Percentiles rank a stretch among this genome's conserved stretches.
These are phyloP conservation scores for Raffaelea albimanens DNA, from an alignment of 2,329 filamentous ascomycete species.

Conservation along the genomic window DNA sequence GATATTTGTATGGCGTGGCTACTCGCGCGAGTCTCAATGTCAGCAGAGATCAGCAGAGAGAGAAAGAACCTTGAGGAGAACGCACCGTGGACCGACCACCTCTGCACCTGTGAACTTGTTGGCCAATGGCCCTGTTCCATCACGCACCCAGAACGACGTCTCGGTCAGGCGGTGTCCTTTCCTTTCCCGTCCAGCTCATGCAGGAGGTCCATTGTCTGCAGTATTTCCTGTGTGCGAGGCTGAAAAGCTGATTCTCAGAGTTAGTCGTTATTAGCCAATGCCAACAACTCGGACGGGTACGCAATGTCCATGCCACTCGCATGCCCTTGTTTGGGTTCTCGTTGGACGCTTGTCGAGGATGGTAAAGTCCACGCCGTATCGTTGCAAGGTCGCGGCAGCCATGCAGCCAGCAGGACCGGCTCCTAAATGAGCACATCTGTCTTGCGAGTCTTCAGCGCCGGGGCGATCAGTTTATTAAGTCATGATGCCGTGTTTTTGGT, in stretches of 20 bases:
- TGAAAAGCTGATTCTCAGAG: not conserved
- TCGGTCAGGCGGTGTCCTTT: not conserved
- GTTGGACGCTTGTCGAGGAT: not conserved
- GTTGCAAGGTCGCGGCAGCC: not conserved
- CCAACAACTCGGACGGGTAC: no score
- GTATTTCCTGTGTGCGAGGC: not conserved
- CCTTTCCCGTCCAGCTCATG: not conserved
- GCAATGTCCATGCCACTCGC: not conserved
- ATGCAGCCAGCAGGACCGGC: not conserved
- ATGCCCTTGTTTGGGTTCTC: not conserved
- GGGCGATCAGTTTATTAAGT: no score
- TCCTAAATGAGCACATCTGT: not conserved
- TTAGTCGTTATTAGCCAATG: no score
- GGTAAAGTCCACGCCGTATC: not conserved
- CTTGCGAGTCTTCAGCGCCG: no score
- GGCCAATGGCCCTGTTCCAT: not conserved
- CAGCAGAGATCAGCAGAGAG: no score
- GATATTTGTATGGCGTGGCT: not conserved
- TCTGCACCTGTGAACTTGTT: not conserved
- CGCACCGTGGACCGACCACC: no score
- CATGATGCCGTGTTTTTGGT: no score
- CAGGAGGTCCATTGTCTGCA: not conserved
- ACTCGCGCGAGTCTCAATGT: no score
- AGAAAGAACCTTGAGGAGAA: no score
- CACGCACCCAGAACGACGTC: not conserved